phyloP scores from a whole-genome alignment of 305 asterid genomes.

The Solanum aculeatissimum region DNA sequence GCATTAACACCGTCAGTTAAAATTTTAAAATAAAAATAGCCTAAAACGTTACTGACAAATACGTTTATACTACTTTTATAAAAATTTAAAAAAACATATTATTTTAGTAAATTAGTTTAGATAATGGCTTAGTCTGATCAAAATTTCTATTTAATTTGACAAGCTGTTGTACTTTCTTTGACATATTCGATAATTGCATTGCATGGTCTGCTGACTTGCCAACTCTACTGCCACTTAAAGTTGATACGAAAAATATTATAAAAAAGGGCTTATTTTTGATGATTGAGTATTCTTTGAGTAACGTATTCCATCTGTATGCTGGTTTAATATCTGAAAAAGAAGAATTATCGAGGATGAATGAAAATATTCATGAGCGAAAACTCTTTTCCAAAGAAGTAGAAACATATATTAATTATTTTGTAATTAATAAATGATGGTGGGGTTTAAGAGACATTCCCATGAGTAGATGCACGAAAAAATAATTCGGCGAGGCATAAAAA shows the following conservation, averaged over 20 bases:
- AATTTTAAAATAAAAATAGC: too few species aligned
- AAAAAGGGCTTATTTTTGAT: background rate
- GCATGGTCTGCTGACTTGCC: background rate
- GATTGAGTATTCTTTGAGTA: background rate
- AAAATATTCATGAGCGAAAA: too few species aligned
- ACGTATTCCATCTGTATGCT: too few species aligned
- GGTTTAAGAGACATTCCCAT: constrained; percentile 18
- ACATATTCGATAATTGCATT: background rate
- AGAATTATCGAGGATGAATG: background rate
- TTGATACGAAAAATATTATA: background rate
- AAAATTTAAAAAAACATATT: too few species aligned
- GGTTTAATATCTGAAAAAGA: background rate
- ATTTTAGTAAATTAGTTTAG: too few species aligned
- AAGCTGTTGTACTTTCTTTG: background rate
- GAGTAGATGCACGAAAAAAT: constrained; percentile 20
- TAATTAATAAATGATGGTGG: constrained; percentile 3
- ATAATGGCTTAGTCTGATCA: too few species aligned
- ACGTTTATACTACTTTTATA: too few species aligned
- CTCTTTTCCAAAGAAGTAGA: background rate
- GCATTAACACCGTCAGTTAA: too few species aligned
- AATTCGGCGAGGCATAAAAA: constrained; percentile 14
- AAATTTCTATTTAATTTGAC: background rate
- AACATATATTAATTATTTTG: background rate
- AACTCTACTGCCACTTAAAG: background rate
- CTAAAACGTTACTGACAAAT: too few species aligned